A percentile compares a stretch with the other conserved stretches of the same genome.
These are phyloP conservation scores for Puccinia novopanici DNA, from an alignment of 1,284 basidiomycete genomes.

Conservation along the genomic window DNA sequence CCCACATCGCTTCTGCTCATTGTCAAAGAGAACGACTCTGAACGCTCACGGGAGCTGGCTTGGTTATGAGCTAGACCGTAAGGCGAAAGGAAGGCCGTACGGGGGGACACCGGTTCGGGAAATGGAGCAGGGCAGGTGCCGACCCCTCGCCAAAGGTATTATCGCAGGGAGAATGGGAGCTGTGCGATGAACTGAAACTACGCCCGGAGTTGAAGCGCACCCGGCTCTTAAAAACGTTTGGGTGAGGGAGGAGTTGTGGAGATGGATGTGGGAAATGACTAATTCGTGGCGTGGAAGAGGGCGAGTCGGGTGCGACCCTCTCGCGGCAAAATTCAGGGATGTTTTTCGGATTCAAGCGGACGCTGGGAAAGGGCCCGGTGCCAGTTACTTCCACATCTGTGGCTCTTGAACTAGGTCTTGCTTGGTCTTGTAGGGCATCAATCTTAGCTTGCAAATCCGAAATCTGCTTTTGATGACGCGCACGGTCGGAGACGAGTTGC, in stretches of 20 bases:
- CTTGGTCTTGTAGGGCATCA: constrained; percentile 15
- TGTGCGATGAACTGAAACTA: constrained; percentile 18
- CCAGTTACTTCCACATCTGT: constrained; percentile 5
- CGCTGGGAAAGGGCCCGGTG: neutral
- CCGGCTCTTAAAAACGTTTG: neutral
- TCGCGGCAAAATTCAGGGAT: neutral
- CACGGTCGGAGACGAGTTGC: constrained; percentile 27
- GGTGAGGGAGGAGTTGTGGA: constrained; percentile 5
- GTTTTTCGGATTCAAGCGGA: neutral
- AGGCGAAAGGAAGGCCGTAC: constrained; percentile 29
- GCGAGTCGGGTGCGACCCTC: neutral
- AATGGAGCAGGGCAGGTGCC: neutral
- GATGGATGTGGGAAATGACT: constrained; percentile 10
- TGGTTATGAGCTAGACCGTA: constrained; percentile 25
- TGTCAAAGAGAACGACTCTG: constrained; percentile 1
- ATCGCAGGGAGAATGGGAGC: neutral
- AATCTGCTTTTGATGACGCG: constrained; percentile 23
- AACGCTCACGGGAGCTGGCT: neutral
- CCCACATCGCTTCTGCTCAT: neutral
- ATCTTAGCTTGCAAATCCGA: constrained; percentile 29
- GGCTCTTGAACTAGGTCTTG: constrained; percentile 4
- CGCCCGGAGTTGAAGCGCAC: constrained; percentile 12
- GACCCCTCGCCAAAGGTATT: neutral
- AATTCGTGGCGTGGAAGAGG: constrained; percentile 23
- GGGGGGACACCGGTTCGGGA: constrained; percentile 10